phyloP scores from a whole-genome alignment of 805 yeast species.

The Ogataea salicorniae region DNA sequence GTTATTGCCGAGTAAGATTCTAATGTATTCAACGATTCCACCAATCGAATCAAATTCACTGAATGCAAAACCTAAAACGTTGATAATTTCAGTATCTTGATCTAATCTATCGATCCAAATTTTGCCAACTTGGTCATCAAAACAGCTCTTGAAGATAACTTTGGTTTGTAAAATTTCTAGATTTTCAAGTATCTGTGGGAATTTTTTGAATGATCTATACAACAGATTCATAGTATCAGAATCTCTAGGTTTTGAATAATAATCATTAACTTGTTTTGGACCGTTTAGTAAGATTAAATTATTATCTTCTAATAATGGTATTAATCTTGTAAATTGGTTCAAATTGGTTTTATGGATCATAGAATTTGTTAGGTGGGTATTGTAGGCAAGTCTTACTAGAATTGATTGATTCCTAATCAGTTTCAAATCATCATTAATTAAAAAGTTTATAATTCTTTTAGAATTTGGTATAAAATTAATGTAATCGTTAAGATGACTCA shows the following conservation, averaged over 20 bases:
- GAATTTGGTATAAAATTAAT: conserved; percentile 7
- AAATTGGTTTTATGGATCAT: conserved; percentile 11
- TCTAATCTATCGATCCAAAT: conserved; percentile 4
- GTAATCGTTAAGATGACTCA: conserved; percentile 4
- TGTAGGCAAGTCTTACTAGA: conserved; percentile 3
- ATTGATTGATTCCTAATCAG: conserved; percentile 13
- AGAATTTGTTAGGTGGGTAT: conserved; percentile 5
- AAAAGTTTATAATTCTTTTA: conserved; percentile 10
- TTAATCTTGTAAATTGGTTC: conserved; percentile 16
- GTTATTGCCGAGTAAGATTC: conserved; percentile 3
- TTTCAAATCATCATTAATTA: conserved; percentile 4
- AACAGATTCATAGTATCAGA: conserved; percentile 18
- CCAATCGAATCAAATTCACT: conserved; percentile 12
- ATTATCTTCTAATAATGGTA: conserved; percentile 10
- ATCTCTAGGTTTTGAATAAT: conserved; percentile 14
- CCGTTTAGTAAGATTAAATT: conserved; percentile 13
- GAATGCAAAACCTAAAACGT: conserved; percentile 15
- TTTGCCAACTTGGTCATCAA: conserved; percentile 8
- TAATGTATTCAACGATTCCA: conserved; percentile 9
- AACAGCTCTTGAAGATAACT: conserved; percentile 11
- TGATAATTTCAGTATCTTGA: conserved; percentile 3
- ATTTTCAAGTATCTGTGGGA: conserved; percentile 11
- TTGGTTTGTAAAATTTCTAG: conserved; percentile 4
- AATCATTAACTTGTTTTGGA: conserved; percentile 19
- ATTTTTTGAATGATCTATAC: conserved; percentile 9